phyloP scores from a whole-genome alignment of 176 grass and related monocot species.

The Lolium rigidum region DNA sequence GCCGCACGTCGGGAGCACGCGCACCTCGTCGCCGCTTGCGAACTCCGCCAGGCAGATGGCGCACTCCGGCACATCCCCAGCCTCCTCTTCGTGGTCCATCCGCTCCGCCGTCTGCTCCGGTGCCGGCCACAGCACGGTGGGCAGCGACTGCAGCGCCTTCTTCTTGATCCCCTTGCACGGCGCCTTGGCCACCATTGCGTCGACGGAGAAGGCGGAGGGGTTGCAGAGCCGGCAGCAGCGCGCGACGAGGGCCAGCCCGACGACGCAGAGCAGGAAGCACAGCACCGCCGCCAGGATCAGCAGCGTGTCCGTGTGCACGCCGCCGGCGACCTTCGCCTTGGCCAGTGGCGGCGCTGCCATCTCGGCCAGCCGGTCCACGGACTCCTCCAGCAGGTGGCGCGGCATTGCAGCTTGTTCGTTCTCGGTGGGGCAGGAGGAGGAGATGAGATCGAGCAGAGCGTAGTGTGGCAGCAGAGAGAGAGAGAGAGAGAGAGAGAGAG shows the following conservation, averaged over 20 bases:
- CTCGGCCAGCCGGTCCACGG: conserved; percentile 34
- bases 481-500: too few relatives aligned
- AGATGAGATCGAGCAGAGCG: background rate
- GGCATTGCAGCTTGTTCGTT: background rate
- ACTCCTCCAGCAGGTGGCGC: conserved; percentile 30
- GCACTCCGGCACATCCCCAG: conserved; percentile 61
- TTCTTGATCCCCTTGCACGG: conserved; percentile 58
- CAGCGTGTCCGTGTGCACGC: conserved; percentile 57
- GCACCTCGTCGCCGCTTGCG: conserved; percentile 66
- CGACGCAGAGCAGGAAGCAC: conserved; percentile 55
- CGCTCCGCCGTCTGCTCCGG: background rate
- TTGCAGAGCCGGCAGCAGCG: conserved; percentile 63
- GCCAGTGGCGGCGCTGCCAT: background rate
- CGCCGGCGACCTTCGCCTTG: background rate
- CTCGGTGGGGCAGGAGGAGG: background rate
- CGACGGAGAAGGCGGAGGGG: conserved; percentile 47
- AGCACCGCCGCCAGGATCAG: conserved; percentile 1
- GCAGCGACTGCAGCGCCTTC: conserved; percentile 60
- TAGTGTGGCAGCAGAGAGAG: too few relatives aligned
- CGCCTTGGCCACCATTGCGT: background rate
- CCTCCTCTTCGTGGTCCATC: background rate
- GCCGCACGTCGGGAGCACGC: conserved; percentile 74
- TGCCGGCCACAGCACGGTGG: conserved; percentile 41
- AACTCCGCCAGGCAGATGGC: conserved; percentile 84
- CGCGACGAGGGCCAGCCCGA: conserved; percentile 64